Evolutionary conservation across 108 stramenopile genomes (phyloP).

Genomic region (Nitzschia putrida): DNA sequence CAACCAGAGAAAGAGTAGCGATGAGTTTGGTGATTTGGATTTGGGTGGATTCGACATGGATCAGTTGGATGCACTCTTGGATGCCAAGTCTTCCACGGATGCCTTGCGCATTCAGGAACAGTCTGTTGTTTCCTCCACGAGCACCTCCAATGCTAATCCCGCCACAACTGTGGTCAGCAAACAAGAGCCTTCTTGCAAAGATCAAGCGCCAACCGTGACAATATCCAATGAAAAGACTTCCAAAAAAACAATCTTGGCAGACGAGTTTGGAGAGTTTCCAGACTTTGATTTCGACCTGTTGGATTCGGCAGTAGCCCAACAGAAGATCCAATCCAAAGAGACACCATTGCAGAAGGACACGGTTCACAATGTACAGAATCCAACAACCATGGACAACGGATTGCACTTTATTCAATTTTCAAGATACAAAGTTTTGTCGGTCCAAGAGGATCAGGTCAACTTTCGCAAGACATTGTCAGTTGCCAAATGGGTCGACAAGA

Average conservation of each 20-base stretch:
- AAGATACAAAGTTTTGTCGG: slow-evolving; percentile 62
- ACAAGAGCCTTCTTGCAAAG: no score
- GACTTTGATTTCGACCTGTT: slow-evolving; percentile 61
- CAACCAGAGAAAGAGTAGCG: not conserved
- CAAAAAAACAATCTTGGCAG: slow-evolving; percentile 27
- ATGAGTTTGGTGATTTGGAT: slow-evolving; percentile 46
- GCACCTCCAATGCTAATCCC: no score
- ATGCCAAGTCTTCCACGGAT: slow-evolving; percentile 12
- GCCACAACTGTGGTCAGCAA: no score
- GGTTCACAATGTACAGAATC: slow-evolving; percentile 22
- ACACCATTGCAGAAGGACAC: slow-evolving; percentile 1
- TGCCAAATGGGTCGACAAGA: slow-evolving; percentile 49
- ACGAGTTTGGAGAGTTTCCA: slow-evolving; percentile 59
- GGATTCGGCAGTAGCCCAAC: slow-evolving; percentile 34
- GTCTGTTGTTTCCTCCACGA: no score
- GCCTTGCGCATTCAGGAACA: no score
- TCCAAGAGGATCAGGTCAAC: slow-evolving; percentile 49
- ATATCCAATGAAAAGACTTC: no score
- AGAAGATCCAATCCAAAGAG: not conserved
- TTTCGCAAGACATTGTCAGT: slow-evolving; percentile 65
- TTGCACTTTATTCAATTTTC: slow-evolving; percentile 60
- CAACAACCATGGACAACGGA: not conserved
- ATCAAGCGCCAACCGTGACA: no score
- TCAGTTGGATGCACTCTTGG: slow-evolving; percentile 45
- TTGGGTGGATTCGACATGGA: slow-evolving; percentile 54